Evolutionary conservation across 257 asterid genomes (phyloP).

Genomic region (Lithospermum erythrorhizon): DNA sequence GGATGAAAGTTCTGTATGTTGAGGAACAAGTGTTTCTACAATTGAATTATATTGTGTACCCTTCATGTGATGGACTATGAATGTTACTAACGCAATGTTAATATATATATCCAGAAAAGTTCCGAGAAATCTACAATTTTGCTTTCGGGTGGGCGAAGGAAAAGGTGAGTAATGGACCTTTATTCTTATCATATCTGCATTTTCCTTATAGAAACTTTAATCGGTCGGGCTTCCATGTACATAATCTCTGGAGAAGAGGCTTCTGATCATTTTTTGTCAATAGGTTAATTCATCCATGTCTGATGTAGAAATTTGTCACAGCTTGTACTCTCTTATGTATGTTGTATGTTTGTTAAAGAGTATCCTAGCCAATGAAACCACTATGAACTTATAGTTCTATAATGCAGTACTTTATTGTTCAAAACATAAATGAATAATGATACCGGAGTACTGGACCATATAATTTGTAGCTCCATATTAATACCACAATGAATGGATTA

Average conservation of each 20-base stretch:
- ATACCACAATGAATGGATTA: too few species aligned
- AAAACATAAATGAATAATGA: too few species aligned
- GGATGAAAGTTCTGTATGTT: too few species aligned
- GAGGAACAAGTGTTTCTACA: not conserved
- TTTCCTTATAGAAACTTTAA: too few species aligned
- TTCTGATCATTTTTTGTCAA: too few species aligned
- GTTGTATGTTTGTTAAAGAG: not conserved
- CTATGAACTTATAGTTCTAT: not conserved
- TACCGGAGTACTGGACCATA: not conserved
- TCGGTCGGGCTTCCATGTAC: too few species aligned
- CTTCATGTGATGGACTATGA: not conserved
- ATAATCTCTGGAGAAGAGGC: too few species aligned
- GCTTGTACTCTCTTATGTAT: too few species aligned
- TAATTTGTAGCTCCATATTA: too few species aligned
- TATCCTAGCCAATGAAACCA: not conserved
- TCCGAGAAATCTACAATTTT: conserved; percentile 82
- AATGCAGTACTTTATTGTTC: not conserved
- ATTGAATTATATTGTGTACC: not conserved
- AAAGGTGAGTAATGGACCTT: conserved; percentile 39
- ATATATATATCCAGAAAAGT: conserved; percentile 52
- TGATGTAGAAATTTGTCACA: too few species aligned
- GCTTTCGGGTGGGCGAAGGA: conserved; percentile 99
- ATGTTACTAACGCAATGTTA: not conserved
- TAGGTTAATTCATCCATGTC: too few species aligned
- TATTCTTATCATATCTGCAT: not conserved